These are phyloP conservation scores for Dendrocalamus sinicus DNA, from an alignment of 176 grass and related monocot genomes.

Conservation along the genomic window DNA sequence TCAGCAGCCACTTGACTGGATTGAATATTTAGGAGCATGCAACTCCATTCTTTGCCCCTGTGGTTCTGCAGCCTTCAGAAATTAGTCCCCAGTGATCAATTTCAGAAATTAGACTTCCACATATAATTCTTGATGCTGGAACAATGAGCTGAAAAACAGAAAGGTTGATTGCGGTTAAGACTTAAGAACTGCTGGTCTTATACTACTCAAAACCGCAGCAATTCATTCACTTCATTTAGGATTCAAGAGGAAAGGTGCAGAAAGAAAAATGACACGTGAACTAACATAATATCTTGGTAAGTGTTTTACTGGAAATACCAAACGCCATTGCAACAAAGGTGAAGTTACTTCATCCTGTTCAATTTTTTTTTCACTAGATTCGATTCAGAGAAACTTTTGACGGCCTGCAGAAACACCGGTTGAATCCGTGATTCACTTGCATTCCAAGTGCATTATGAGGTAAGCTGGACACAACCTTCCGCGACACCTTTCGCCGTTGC, in stretches of 20 bases:
- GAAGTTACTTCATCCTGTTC: slow-evolving; percentile 30
- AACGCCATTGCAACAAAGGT: background rate
- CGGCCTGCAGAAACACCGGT: background rate
- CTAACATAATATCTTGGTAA: background rate
- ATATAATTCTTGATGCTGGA: slow-evolving; percentile 16
- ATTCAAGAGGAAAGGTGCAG: background rate
- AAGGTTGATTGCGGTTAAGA: background rate
- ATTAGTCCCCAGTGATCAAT: background rate
- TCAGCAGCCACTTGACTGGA: slow-evolving; percentile 40
- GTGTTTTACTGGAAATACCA: background rate
- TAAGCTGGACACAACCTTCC: slow-evolving; percentile 40
- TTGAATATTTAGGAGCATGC: slow-evolving; percentile 40
- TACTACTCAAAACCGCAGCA: background rate
- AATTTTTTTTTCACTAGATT: slow-evolving; percentile 8
- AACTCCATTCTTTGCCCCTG: background rate
- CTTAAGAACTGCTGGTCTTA: background rate
- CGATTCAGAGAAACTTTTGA: background rate
- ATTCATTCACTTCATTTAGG: background rate
- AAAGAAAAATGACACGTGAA: slow-evolving; percentile 28
- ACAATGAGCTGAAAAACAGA: background rate
- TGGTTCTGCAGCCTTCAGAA: slow-evolving; percentile 26
- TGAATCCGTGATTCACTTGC: background rate
- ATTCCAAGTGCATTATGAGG: slow-evolving; percentile 32
- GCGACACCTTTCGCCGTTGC: slow-evolving; percentile 20
- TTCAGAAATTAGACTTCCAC: background rate